Evolutionary conservation across 495 filamentous ascomycete species (phyloP).

Genomic region (Daldinia vernicosa): DNA sequence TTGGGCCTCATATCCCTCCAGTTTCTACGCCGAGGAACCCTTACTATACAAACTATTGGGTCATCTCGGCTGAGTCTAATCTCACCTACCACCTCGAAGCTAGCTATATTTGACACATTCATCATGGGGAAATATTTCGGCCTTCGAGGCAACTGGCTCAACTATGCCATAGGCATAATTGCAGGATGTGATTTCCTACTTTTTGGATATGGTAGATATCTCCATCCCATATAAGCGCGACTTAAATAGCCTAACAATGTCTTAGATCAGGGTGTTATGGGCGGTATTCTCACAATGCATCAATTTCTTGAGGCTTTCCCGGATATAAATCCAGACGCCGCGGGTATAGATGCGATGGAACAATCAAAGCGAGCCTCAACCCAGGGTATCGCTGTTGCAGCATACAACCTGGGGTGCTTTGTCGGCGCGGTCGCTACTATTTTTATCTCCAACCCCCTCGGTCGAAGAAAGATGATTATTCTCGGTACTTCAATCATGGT

Average conservation of each 20-base stretch:
- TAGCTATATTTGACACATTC: conserved; percentile 4
- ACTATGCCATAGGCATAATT: conserved; percentile 72
- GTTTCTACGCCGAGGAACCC: not conserved
- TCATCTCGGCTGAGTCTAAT: conserved; percentile 8
- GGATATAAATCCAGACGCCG: conserved; percentile 58
- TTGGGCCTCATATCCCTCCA: not conserved
- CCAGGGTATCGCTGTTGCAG: conserved; percentile 69
- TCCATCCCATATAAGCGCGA: not conserved
- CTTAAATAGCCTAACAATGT: conserved; percentile 23
- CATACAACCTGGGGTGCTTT: conserved; percentile 83
- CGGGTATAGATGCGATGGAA: conserved; percentile 40
- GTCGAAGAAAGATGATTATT: conserved; percentile 75
- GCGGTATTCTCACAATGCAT: conserved; percentile 64
- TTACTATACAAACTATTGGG: conserved; percentile 6
- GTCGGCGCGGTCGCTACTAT: conserved; percentile 73
- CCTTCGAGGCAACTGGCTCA: conserved; percentile 70
- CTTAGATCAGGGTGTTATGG: conserved; percentile 65
- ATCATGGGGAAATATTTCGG: conserved; percentile 65
- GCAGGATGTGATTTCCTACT: conserved; percentile 76
- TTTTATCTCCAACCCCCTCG: conserved; percentile 75
- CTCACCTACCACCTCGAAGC: not conserved
- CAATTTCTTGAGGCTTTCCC: conserved; percentile 66
- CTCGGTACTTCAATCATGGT: conserved; percentile 74
- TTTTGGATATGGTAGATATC: conserved; percentile 54
- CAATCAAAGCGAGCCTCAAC: conserved; percentile 60